phyloP scores from a whole-genome alignment of 371 early-diverging fungal genomes.

The Neoconidiobolus thromboides region DNA sequence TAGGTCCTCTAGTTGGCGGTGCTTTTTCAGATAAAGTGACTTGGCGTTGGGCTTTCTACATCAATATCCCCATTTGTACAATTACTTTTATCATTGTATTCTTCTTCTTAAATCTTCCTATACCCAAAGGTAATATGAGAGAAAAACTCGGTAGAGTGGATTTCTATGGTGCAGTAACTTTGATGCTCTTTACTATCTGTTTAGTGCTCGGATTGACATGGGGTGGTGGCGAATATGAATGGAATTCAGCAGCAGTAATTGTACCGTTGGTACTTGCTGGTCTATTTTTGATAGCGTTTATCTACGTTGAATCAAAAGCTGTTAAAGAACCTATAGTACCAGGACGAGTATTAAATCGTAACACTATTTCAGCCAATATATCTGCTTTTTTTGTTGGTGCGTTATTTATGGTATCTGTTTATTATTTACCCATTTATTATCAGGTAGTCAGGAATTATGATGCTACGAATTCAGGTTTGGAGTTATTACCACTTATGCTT shows the following conservation, averaged over 20 bases:
- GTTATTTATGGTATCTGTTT: conserved; percentile 42
- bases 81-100: conserved; percentile 25
- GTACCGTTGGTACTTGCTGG: conserved; percentile 31
- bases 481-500: conserved; percentile 38
- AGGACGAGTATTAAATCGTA: conserved; percentile 20
- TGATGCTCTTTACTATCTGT: not conserved
- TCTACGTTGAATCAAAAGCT: conserved; percentile 27
- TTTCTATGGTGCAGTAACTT: not conserved
- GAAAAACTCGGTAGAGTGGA: conserved; percentile 26
- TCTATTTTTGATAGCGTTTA: conserved; percentile 38
- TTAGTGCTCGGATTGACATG: conserved; percentile 8
- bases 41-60: conserved; percentile 53
- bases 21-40: conserved; percentile 34
- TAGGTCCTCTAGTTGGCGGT: conserved; percentile 59
- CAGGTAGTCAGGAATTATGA: conserved; percentile 18
- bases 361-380: conserved; percentile 20
- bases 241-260: conserved; percentile 33
- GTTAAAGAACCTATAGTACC: conserved; percentile 38
- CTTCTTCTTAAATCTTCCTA: conserved; percentile 27
- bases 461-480: conserved; percentile 37
- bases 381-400: conserved; percentile 40
- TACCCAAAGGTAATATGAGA: conserved; percentile 16
- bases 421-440: conserved; percentile 44
- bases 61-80: conserved; percentile 51
- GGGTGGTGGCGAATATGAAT: conserved; percentile 29